These are phyloP conservation scores for Coelastrella sp. DNA, from an alignment of 139 green algal genomes.

Conservation along the genomic window DNA sequence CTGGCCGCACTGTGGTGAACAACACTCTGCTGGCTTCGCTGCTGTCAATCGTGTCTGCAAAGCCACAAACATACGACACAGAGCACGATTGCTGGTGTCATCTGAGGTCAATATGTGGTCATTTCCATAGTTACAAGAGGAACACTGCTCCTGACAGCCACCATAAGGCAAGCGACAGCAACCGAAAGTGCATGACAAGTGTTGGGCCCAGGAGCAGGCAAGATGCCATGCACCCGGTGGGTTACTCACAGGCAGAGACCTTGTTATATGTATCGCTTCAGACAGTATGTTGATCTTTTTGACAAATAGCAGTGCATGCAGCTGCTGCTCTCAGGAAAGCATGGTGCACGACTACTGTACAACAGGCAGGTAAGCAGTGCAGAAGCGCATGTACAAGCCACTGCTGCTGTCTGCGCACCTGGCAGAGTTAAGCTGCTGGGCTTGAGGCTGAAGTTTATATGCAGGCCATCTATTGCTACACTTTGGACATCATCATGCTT, in stretches of 20 bases:
- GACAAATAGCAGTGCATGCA: too few species aligned
- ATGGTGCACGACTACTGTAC: background rate
- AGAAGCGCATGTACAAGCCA: background rate
- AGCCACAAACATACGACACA: background rate
- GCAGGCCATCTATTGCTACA: slow-evolving; percentile 82
- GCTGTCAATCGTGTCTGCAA: slow-evolving; percentile 7
- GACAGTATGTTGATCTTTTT: too few species aligned
- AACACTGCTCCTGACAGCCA: too few species aligned
- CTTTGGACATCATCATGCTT: slow-evolving; percentile 77
- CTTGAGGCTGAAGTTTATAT: slow-evolving; percentile 70
- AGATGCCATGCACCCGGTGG: too few species aligned
- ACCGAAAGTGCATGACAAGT: too few species aligned
- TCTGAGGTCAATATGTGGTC: too few species aligned
- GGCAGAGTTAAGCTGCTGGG: slow-evolving; percentile 46
- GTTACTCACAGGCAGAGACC: too few species aligned
- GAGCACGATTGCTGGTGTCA: background rate
- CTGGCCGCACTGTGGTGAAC: slow-evolving; percentile 83
- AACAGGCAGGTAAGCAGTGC: background rate
- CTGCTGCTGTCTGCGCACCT: slow-evolving; percentile 4
- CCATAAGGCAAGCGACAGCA: too few species aligned
- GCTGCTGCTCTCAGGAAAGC: too few species aligned
- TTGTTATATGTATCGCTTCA: too few species aligned
- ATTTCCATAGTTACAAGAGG: too few species aligned
- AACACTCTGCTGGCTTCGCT: slow-evolving; percentile 42
- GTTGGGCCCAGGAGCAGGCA: too few species aligned